These are phyloP conservation scores for Pyrus bretschneideri DNA, from an alignment of 306 rosid genomes.

Conservation along the genomic window DNA sequence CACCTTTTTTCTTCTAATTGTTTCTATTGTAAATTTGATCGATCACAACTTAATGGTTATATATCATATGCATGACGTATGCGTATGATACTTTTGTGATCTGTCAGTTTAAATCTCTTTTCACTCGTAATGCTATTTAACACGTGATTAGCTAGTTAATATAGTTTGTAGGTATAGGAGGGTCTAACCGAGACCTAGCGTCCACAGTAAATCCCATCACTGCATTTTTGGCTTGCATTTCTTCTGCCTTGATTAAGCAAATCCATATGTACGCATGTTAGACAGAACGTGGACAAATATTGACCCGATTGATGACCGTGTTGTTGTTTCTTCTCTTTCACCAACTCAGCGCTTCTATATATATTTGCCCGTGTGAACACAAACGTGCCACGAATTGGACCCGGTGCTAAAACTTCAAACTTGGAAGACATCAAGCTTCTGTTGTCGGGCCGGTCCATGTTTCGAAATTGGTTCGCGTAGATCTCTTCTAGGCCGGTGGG, in stretches of 20 bases:
- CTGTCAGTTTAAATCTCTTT: too few relatives aligned
- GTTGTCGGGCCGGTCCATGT: constrained; percentile 1
- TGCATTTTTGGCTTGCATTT: background rate
- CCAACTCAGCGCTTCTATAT: background rate
- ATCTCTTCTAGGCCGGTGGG: background rate
- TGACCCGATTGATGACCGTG: background rate
- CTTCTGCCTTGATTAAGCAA: constrained; percentile 12
- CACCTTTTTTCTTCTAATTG: too few relatives aligned
- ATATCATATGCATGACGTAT: too few relatives aligned
- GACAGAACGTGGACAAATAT: constrained; percentile 6
- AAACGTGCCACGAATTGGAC: constrained; percentile 9
- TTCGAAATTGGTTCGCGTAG: background rate
- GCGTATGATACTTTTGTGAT: too few relatives aligned
- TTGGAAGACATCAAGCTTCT: background rate
- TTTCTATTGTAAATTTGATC: too few relatives aligned
- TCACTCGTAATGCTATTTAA: too few relatives aligned
- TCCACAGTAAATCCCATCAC: background rate
- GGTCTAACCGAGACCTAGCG: constrained; percentile 6
- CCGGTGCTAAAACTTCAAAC: background rate
- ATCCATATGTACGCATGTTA: constrained; percentile 14
- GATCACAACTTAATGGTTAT: too few relatives aligned
- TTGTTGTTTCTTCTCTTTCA: background rate
- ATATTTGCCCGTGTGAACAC: background rate
- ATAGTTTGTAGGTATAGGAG: constrained; percentile 6
- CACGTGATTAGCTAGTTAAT: too few relatives aligned